phyloP scores from a whole-genome alignment of 2,329 filamentous ascomycete genomes.

The Teratosphaeria pseudoeucalypti region DNA sequence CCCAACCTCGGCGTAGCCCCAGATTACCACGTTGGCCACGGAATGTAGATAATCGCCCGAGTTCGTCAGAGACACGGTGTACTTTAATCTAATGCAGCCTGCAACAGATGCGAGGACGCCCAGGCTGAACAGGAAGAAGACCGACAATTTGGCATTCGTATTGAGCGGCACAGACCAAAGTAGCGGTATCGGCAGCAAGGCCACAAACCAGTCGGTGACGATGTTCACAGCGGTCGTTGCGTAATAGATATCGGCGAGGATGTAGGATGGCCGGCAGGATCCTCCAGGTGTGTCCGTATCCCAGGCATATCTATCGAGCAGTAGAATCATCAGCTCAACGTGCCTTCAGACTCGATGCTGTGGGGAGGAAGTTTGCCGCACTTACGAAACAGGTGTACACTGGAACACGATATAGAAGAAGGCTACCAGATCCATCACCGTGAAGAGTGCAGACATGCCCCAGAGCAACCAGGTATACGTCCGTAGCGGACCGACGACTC shows the following conservation, averaged over 20 bases:
- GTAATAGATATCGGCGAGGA: slow-evolving; percentile 26
- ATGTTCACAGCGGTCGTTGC: slow-evolving; percentile 28
- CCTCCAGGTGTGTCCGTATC: slow-evolving; percentile 18
- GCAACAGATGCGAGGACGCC: slow-evolving; percentile 26
- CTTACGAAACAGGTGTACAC: slow-evolving; percentile 21
- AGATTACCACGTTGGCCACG: slow-evolving; percentile 27
- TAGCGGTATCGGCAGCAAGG: slow-evolving; percentile 31
- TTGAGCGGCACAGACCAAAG: slow-evolving; percentile 35
- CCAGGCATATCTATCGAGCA: slow-evolving; percentile 17
- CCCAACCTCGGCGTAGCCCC: slow-evolving; percentile 14
- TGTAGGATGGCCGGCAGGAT: slow-evolving; percentile 16
- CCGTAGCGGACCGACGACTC: slow-evolving; percentile 23
- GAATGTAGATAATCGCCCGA: slow-evolving; percentile 23
- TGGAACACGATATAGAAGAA: slow-evolving; percentile 29
- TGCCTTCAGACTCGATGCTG: background rate
- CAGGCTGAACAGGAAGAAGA: slow-evolving; percentile 27
- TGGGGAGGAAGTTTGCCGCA: background rate
- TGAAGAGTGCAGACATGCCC: slow-evolving; percentile 21
- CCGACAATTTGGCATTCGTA: slow-evolving; percentile 30
- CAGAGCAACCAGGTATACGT: slow-evolving; percentile 21
- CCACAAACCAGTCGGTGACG: slow-evolving; percentile 28
- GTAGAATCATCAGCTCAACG: background rate
- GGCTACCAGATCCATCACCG: slow-evolving; percentile 21
- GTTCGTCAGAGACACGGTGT: slow-evolving; percentile 27
- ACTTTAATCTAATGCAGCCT: slow-evolving; percentile 26